Base-by-base conservation (phyloP, 2,329 filamentous ascomycete species). In the Diatrype stigma region DNA sequence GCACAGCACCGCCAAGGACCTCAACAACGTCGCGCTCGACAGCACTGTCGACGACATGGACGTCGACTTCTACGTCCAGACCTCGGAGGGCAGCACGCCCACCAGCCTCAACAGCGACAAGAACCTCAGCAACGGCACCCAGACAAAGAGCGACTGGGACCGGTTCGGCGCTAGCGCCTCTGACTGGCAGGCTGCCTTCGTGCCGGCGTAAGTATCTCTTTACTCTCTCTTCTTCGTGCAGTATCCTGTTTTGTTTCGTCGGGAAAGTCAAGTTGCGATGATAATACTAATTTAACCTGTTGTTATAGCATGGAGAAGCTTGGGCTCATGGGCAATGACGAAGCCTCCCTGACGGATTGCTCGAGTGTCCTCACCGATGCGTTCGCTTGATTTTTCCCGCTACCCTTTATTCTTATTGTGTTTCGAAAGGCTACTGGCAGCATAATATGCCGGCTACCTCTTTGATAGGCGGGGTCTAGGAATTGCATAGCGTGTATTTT, bases 241-340 rank as follows among this genome's bases (percentile, higher is more conserved):
- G n/a, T n/a, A n/a, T n/a, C n/a, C n/a, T n/a, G n/a, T n/a, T n/a
- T n/a, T n/a, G n/a, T n/a, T n/a, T n/a, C n/a, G n/a, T n/a, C n/a
- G n/a, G n/a, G n/a, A n/a, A n/a, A n/a, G n/a, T n/a, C n/a, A n/a
- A n/a, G n/a, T n/a, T n/a, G n/a, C n/a, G n/a, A n/a, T n/a, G n/a
- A n/a, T n/a, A n/a, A n/a, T n/a, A n/a, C n/a, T n/a, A n/a, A n/a
- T n/a, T 48, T 45, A 3, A 14, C 51, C 50, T 40, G 53, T 14
- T 35, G 17, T 23, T 45, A n/a, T 42, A 66, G 63, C 3, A 65
- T 63, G 58, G 57, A 59, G 28, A 65, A 65, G 51, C 21, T 66
- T 48, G 53, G 54, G 32, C 22, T 60, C 5, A 47, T 64, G 21
- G 63, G 60, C 3, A 61, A 58, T 46, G 60, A 66, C 34, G 51